phyloP scores from a whole-genome alignment of 2,329 filamentous ascomycete species.

The Daldinia sp. region DNA sequence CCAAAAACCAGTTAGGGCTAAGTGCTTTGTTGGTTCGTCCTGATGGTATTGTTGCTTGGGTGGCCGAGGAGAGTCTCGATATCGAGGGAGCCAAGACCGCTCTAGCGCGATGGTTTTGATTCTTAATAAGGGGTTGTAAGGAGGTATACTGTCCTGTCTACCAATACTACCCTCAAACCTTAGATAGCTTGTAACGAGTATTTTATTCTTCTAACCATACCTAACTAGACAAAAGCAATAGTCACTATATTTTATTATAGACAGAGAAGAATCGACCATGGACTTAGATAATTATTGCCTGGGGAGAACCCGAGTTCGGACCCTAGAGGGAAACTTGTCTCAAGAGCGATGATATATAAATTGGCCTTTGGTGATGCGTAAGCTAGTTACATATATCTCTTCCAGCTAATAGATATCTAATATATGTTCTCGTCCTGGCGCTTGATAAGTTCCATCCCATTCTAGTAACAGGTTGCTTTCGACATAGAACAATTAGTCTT shows the following conservation, averaged over 20 bases:
- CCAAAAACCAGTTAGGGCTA: conserved; percentile 46
- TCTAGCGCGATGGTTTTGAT: conserved; percentile 39
- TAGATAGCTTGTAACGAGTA: neutral
- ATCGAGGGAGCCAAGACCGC: conserved; percentile 34
- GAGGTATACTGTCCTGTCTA: neutral
- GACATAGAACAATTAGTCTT: neutral
- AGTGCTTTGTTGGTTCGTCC: conserved; percentile 50
- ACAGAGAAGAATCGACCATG: too few species aligned
- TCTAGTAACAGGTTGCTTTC: neutral
- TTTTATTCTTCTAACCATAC: neutral
- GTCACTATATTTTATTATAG: too few species aligned
- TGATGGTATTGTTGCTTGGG: conserved; percentile 53
- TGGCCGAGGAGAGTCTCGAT: conserved; percentile 42
- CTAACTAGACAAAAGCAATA: too few species aligned
- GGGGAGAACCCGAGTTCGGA: too few species aligned
- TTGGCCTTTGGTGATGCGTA: neutral
- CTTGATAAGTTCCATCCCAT: neutral
- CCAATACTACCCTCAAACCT: neutral
- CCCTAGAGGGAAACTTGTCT: too few species aligned
- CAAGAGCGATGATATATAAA: neutral
- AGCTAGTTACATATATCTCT: neutral
- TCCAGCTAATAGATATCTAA: neutral
- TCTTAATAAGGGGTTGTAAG: neutral
- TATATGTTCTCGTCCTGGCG: neutral
- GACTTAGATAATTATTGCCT: too few species aligned